These are phyloP conservation scores for Helicocarpus griseus DNA, from an alignment of 2,329 filamentous ascomycete species.

Conservation along the genomic window DNA sequence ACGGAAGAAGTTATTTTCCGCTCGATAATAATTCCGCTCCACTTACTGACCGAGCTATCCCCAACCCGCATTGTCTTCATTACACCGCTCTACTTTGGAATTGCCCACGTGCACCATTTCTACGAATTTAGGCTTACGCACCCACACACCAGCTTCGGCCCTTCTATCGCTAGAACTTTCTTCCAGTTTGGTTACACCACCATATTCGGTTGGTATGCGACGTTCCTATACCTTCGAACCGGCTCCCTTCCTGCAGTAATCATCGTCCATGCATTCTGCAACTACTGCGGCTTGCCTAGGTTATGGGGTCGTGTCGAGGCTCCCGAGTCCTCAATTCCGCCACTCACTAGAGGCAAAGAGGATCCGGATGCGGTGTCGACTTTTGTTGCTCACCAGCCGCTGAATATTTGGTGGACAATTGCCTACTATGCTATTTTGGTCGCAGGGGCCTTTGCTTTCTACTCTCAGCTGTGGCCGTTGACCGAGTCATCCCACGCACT, in stretches of 20 bases:
- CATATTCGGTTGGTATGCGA: slow-evolving; percentile 85
- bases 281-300: slow-evolving; percentile 79
- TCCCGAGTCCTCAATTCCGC: slow-evolving; percentile 5
- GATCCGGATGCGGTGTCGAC: slow-evolving; percentile 19
- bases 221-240: slow-evolving; percentile 78
- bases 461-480: slow-evolving; percentile 57
- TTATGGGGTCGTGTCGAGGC: slow-evolving; percentile 69
- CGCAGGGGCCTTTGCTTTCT: slow-evolving; percentile 62
- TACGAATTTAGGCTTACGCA: slow-evolving; percentile 85
- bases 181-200: slow-evolving; percentile 87
- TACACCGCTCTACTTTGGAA: slow-evolving; percentile 80
- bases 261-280: slow-evolving; percentile 78
- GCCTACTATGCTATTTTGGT: slow-evolving; percentile 72
- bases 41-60: slow-evolving; percentile 59
- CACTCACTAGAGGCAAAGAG: slow-evolving; percentile 35
- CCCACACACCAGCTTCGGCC: slow-evolving; percentile 54
- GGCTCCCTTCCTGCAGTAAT: slow-evolving; percentile 70
- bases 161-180: slow-evolving; percentile 60
- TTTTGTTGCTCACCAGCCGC: slow-evolving; percentile 17
- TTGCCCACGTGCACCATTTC: slow-evolving; percentile 90
- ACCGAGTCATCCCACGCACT: slow-evolving; percentile 46
- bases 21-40: slow-evolving; percentile 71
- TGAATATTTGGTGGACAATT: slow-evolving; percentile 56
- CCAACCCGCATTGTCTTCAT: slow-evolving; percentile 59
- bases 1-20: slow-evolving; percentile 94